Base-by-base conservation (phyloP, 1,139 yeast genomes). In the Kurtzmaniella quercitrusa region DNA sequence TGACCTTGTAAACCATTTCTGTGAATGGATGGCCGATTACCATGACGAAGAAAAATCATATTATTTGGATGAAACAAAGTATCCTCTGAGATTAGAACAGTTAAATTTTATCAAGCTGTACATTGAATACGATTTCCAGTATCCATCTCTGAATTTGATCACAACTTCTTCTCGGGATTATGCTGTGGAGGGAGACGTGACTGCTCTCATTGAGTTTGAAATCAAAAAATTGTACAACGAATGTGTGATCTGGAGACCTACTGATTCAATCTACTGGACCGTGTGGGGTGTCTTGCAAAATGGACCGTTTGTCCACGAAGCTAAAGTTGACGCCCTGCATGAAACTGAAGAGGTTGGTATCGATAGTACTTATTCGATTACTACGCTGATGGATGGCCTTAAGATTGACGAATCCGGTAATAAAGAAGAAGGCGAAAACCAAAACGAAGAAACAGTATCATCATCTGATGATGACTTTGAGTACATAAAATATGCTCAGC, bases 1-100 rank as follows among this genome's bases (percentile, higher is more conserved):
- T 59, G 98, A 93, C 60, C 78, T 93, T 44, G 91, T 89, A 16
- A 91, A 93, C 60, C 98, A 93, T 65, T 76, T 78, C 47, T 78
- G 87, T 50, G 98, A 93, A 64, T 93, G 98, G 98, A 93, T 91
- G 98, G 78, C 88, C 35, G 88, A 93, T 64, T 93, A 91, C 59
- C 88, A 85, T 55, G 80, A 84, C 53, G 79, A 84, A 1, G 70
- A 72, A 18, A 62, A 63, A 43, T 78, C 95, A 2, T 80, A 84
- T 56, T 77, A 68, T 43, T 68, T 86, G 33, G 71, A 78, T 55
- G 72, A 71, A 26, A 65, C 72, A 9, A 64, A 68, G 38, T 93
- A 76, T 60, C 98, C 98, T 5, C 68, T 68, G 11, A 68, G 71
- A 46, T 76, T 79, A 36, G 84, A 89, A 57, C 84, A 85, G 55